phyloP scores from a whole-genome alignment of 2,329 filamentous ascomycete genomes.

The Stenocarpella maydis region DNA sequence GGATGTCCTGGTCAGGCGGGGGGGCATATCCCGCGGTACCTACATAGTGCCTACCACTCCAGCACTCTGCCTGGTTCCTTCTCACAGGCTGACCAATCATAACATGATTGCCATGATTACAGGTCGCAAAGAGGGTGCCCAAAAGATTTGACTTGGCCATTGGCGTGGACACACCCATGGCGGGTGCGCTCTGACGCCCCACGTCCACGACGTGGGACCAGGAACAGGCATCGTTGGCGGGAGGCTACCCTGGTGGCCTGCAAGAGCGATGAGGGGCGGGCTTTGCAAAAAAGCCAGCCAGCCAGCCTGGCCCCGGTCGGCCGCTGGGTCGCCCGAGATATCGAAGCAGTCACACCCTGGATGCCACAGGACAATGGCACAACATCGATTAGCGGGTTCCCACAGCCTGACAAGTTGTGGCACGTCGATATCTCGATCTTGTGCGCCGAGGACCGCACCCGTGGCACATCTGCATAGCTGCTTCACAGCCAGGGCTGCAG shows the following conservation, averaged over 20 bases:
- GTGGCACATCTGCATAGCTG: not conserved
- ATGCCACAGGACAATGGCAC: conserved; percentile 25
- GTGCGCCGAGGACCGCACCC: not conserved
- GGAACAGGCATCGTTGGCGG: conserved; percentile 26
- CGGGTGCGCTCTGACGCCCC: conserved; percentile 19
- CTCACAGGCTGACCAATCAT: conserved; percentile 16
- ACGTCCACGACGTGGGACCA: conserved; percentile 3
- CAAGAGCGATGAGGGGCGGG: conserved; percentile 30
- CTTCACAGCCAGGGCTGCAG: conserved; percentile 6
- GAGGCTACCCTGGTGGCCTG: conserved; percentile 21
- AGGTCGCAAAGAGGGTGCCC: conserved; percentile 5
- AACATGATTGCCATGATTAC: not conserved
- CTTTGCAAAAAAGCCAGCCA: too few relatives aligned
- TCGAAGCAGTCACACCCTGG: conserved; percentile 20
- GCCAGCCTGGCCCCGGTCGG: conserved; percentile 17
- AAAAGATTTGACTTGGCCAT: conserved; percentile 6
- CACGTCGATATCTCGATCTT: conserved; percentile 10
- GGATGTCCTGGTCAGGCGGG: conserved; percentile 10
- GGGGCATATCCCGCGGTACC: conserved; percentile 16
- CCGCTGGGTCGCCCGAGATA: conserved; percentile 7
- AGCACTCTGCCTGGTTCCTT: conserved; percentile 1
- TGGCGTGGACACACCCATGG: conserved; percentile 17
- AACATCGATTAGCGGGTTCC: conserved; percentile 23
- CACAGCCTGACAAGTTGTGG: conserved; percentile 22
- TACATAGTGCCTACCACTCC: conserved; percentile 24